phyloP scores from a whole-genome alignment of 2,329 filamentous ascomycete genomes.

The Chaetomiaceae sp. region DNA sequence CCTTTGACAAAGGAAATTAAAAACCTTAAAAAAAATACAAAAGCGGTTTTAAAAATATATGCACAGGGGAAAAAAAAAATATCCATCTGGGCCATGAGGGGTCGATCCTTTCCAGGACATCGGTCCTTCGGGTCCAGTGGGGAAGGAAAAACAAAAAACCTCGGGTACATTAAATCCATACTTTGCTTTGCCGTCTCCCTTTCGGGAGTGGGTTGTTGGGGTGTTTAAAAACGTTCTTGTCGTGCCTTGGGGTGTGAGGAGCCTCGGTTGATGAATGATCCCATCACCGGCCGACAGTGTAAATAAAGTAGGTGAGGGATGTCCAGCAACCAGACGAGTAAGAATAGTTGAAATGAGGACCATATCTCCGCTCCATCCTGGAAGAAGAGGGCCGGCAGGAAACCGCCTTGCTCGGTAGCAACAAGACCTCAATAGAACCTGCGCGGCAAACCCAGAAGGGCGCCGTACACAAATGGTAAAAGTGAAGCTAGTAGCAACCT shows the following conservation, averaged over 20 bases:
- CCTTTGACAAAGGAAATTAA: not conserved
- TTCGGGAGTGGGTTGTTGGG: not conserved
- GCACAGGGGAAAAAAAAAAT: not conserved
- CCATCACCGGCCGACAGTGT: not conserved
- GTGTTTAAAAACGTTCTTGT: not conserved
- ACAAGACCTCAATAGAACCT: not conserved
- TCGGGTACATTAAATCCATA: conserved; percentile 3
- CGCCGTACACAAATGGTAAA: not conserved
- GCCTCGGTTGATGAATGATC: not conserved
- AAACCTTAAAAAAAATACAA: not conserved
- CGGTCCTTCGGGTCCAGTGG: not conserved
- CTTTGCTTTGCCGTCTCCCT: not conserved
- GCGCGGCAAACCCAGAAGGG: not conserved
- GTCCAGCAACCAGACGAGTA: not conserved
- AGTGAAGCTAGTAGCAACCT: conserved; percentile 43
- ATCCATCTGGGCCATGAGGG: not conserved
- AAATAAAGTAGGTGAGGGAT: not conserved
- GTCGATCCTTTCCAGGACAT: not conserved
- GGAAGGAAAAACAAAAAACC: not conserved
- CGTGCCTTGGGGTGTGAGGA: not conserved
- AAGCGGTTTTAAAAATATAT: not conserved
- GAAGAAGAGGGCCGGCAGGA: not conserved
- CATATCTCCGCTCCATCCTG: no score
- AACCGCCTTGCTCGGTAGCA: not conserved
- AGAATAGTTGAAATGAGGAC: no score